phyloP scores from a whole-genome alignment of 345 rosid species.

The Eucalyptus sideroxylon region DNA sequence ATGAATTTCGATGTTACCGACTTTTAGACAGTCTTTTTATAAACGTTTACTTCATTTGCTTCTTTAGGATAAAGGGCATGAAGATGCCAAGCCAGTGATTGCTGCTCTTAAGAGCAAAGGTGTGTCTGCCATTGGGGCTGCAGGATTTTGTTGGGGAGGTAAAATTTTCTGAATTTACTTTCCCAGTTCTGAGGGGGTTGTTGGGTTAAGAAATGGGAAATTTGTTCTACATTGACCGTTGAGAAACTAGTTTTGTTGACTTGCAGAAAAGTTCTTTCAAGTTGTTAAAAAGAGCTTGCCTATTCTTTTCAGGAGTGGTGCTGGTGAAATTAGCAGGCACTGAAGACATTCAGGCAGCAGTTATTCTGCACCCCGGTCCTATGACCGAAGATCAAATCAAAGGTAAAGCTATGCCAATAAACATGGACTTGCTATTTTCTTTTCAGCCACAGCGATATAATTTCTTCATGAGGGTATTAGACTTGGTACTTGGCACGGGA shows the following conservation, averaged over 20 bases:
- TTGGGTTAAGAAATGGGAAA: background rate
- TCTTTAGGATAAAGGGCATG: slow-evolving; percentile 17
- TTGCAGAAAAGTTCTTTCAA: background rate
- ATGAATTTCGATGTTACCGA: background rate
- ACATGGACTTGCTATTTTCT: background rate
- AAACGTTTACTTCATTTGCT: background rate
- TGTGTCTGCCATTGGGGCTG: slow-evolving; percentile 13
- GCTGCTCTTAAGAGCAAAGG: slow-evolving; percentile 15
- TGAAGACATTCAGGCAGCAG: slow-evolving; percentile 8
- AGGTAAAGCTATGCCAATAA: background rate
- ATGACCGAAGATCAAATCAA: slow-evolving; percentile 4
- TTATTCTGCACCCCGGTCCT: slow-evolving; percentile 15
- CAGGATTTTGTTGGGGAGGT: slow-evolving; percentile 42
- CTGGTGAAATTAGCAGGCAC: slow-evolving; percentile 8
- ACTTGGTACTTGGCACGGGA: background rate
- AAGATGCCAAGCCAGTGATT: slow-evolving; percentile 17
- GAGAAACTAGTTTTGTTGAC: background rate
- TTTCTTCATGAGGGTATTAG: background rate
- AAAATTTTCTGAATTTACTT: background rate
- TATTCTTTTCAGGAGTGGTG: slow-evolving; percentile 5
- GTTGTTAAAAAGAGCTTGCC: background rate
- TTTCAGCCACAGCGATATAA: background rate
- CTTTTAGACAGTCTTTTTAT: background rate
- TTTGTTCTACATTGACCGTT: background rate
- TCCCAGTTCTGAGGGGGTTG: background rate